Evolutionary conservation across 495 filamentous ascomycete genomes (phyloP), one percentile per base, ranked within the genome.

Genomic region (Podospora conica): DNA sequence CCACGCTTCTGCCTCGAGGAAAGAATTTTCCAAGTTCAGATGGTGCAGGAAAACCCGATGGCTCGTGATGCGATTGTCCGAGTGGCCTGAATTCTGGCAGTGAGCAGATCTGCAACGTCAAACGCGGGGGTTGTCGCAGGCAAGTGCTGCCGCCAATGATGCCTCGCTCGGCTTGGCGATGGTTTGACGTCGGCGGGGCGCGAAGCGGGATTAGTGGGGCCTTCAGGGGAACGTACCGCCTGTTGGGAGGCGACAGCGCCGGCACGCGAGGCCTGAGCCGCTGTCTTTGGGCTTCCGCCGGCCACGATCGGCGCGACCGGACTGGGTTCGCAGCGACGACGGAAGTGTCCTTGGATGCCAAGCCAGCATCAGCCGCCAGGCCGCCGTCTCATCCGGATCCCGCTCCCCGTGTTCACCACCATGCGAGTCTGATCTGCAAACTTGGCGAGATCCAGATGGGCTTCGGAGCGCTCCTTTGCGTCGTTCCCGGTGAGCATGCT

Each of bases 401-500:
- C 48, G 21, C 53, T 22, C 61, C 61, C 61, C 24, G 40, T 12
- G 3, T 15, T 27, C 25, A 31, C 21, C 61, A 33, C 61, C 61
- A 63, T 55, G 40, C 40, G 54, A 55, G 61, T 63, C 33, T 63
- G 61, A 63, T 63, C 61, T 25, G 3, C 61, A 20, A 18, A 3
- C 61, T 55, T 55, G 40, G 48, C 61, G 61, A 63, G 61, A 63
- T 63, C 61, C 61, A 63, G 61, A 63, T 54, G 6, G n/a, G 27
- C 53, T 18, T n/a, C 21, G n/a, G 20, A 27, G 12, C 1, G 6
- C 58, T 59, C 28, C 48, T 29, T 23, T n/a, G 54, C 33, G 18
- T 27, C 21, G 11, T 54, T 27, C 61, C 40, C 23, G 61, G 40
- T 21, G 40, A 24, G 25, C 18, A 7, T 31, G 24, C 18, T 23